Evolutionary conservation across 2,329 filamentous ascomycete genomes (phyloP).

Genomic region (Trichophyton verrucosum): DNA sequence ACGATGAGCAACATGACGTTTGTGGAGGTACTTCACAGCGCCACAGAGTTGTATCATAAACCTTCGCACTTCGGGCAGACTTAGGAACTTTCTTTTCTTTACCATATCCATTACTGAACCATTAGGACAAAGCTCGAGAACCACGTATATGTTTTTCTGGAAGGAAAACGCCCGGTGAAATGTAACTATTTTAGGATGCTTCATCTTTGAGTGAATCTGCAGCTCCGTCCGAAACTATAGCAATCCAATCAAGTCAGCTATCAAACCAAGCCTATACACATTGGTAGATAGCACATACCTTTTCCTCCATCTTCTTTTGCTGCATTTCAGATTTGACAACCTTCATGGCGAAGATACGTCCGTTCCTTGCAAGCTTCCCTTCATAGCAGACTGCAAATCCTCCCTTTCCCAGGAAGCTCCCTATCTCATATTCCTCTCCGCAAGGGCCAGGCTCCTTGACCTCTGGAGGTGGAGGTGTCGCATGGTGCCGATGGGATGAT

Average conservation of each 20-base stretch:
- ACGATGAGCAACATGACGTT: slow-evolving; percentile 87
- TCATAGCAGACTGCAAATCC: slow-evolving; percentile 42
- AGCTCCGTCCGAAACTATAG: slow-evolving; percentile 63
- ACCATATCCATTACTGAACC: slow-evolving; percentile 97
- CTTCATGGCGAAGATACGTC: slow-evolving; percentile 39
- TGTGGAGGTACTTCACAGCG: slow-evolving; percentile 95
- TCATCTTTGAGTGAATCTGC: slow-evolving; percentile 97
- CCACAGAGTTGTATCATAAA: slow-evolving; percentile 92
- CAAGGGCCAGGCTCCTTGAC: slow-evolving; percentile 35
- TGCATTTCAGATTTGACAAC: slow-evolving; percentile 39
- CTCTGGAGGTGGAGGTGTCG: slow-evolving; percentile 33
- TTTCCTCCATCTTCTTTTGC: slow-evolving; percentile 41
- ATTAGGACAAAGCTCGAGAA: slow-evolving; percentile 87
- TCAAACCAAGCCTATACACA: background rate
- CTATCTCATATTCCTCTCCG: slow-evolving; percentile 35
- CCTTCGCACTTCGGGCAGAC: slow-evolving; percentile 84
- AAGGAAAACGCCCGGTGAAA: slow-evolving; percentile 92
- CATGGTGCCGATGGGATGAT: slow-evolving; percentile 32
- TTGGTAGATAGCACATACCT: slow-evolving; percentile 24
- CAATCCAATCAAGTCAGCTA: slow-evolving; percentile 9
- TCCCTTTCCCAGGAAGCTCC: slow-evolving; percentile 37
- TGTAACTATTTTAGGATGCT: slow-evolving; percentile 87
- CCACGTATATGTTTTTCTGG: slow-evolving; percentile 77
- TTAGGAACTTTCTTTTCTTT: slow-evolving; percentile 78
- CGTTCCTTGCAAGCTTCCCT: slow-evolving; percentile 32